Percentiles rank a stretch among this genome's conserved stretches.
Evolutionary conservation across 2,329 filamentous ascomycete genomes (phyloP).

Genomic region (Claviceps fusiformis): DNA sequence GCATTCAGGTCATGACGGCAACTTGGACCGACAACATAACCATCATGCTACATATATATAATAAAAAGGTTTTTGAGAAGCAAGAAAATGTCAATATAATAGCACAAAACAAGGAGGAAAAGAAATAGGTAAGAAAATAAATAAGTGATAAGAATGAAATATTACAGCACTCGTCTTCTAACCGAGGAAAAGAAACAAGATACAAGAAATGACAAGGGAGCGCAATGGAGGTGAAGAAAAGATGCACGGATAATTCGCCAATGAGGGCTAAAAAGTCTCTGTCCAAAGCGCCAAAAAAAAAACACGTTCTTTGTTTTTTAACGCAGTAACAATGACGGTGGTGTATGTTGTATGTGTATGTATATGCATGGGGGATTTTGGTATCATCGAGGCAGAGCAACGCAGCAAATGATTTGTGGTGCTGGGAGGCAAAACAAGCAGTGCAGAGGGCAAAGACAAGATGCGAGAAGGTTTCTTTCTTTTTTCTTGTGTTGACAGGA

Average conservation of each 20-base stretch:
- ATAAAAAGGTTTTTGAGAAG: not conserved
- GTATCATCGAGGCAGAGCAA: slow-evolving; percentile 24
- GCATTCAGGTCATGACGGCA: slow-evolving; percentile 3
- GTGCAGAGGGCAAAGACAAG: slow-evolving; percentile 23
- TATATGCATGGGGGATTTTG: slow-evolving; percentile 12
- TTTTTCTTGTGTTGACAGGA: not conserved
- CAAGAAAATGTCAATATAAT: too few relatives aligned
- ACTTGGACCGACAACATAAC: slow-evolving; percentile 3
- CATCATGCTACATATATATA: slow-evolving; percentile 4
- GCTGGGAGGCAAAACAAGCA: slow-evolving; percentile 13
- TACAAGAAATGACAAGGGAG: not conserved
- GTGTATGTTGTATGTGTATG: not conserved
- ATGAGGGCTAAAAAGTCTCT: slow-evolving; percentile 1
- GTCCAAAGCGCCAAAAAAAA: slow-evolving; percentile 6
- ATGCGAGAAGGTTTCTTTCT: slow-evolving; percentile 12
- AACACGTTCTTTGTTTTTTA: slow-evolving; percentile 7
- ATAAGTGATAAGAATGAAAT: too few relatives aligned
- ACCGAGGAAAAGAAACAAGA: not conserved
- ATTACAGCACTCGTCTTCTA: slow-evolving; percentile 1
- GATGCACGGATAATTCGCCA: not conserved
- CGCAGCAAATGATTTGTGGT: slow-evolving; percentile 9
- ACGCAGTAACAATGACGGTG: not conserved
- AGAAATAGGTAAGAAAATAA: not conserved
- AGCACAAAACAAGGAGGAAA: not conserved
- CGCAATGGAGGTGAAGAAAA: not conserved